Conservation (phyloP, 164 flowering plant genomes). For the Vitis vinifera region ASM3070453v1 NC_081810.1:7841001-7841500, state of each 20-base stretch:
- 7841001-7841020: neutral
- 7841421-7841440: constrained; percentile 1
- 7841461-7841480: constrained; percentile 38
- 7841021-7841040: neutral
- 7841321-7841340: no score
- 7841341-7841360: no score
- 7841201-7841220: no score
- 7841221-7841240: no score
- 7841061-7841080: neutral
- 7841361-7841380: neutral
- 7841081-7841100: neutral
- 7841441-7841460: neutral
- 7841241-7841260: neutral
- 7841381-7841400: neutral
- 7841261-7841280: neutral
- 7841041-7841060: neutral
- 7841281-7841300: neutral
- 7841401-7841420: neutral
- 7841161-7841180: no score
- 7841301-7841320: neutral
- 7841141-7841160: neutral
- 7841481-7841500: constrained; percentile 89
- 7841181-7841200: no score
- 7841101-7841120: no score
- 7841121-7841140: neutral